Percentiles rank a stretch among this genome's conserved stretches.
Evolutionary conservation across 306 rosid species (phyloP).

Genomic region (Malus asiatica): DNA sequence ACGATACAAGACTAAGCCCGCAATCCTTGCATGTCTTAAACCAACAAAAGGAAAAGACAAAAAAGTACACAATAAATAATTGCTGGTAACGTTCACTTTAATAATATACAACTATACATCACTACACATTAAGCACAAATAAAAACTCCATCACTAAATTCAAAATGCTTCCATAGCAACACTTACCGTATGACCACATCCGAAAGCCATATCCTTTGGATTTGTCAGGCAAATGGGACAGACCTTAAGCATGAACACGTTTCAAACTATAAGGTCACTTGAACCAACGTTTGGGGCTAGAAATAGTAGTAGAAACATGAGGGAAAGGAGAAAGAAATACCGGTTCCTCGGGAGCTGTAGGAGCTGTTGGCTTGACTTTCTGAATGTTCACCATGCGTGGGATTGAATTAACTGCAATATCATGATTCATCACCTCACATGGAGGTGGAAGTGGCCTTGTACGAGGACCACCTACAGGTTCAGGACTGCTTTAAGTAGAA

Average conservation of each 20-base stretch:
- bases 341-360: conserved; percentile 37
- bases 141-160: not conserved
- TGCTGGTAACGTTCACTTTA: not conserved
- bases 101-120: not conserved
- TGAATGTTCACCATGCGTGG: conserved; percentile 23
- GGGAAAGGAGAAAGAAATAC: conserved; percentile 30
- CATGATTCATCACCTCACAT: conserved; percentile 55
- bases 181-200: conserved; percentile 92
- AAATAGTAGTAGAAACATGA: not conserved
- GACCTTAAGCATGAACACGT: conserved; percentile 39
- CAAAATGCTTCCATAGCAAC: not conserved
- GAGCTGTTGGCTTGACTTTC: conserved; percentile 36
- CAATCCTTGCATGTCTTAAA: conserved; percentile 90
- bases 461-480: conserved; percentile 24
- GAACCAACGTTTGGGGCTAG: conserved; percentile 6
- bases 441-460: conserved; percentile 80
- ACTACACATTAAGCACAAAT: not conserved
- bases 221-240: conserved; percentile 87
- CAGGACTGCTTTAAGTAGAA: conserved; percentile 34
- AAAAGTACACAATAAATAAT: not conserved
- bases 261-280: conserved; percentile 16
- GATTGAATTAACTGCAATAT: conserved; percentile 36
- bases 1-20: conserved; percentile 46
- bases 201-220: conserved; percentile 96
- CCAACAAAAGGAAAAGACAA: not conserved